Evolutionary conservation across 2,329 filamentous ascomycete genomes (phyloP), one percentile per base, ranked within the genome.

Genomic region (Amauroascus niger): DNA sequence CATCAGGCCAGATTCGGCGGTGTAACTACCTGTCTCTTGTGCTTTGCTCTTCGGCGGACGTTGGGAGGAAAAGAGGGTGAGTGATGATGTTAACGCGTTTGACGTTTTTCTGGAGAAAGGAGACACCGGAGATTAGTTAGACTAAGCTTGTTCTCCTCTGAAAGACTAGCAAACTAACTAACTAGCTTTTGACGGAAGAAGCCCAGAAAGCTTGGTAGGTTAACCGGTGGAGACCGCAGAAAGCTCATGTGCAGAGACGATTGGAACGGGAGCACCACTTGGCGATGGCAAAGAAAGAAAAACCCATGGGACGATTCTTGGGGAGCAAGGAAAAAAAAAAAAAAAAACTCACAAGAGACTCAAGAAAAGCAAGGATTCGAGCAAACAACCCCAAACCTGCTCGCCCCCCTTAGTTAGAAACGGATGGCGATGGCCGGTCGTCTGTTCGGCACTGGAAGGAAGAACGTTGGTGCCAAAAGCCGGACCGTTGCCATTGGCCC

Each of bases 171-270:
- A 30, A 30, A 5, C 11, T 30, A 11, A 30, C 28, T 30, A 30
- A 11, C 28, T 30, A n/a, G n/a, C n/a, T n/a, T n/a, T n/a, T n/a
- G n/a, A n/a, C 28, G 28, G 6, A 14, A 18, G 7, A 20, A 35
- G n/a, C 13, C 3, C 4, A n/a, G 13, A 16, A 35, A 48, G 45
- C 45, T 48, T 48, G 45, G 44, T 48, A 1, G 14, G 32, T 37
- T 24, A 47, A n/a, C 22, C 13, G 32, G 44, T 47, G 44, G 28
- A 35, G 30, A 28, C 24, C 6, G 22, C 1, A 26, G n/a, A n/a
- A 30, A 13, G 26, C 20, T 46, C 44, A 46, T 50, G 48, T 50
- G 48, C 48, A 50, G 48, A 18, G 48, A 41, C 28, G 48, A 50
- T 50, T 50, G 48, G 48, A 41, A 16, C 37, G 26, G 26, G 24